Conservation (phyloP, 805 yeast species). For the Wickerhamomyces canadensis region DNA sequence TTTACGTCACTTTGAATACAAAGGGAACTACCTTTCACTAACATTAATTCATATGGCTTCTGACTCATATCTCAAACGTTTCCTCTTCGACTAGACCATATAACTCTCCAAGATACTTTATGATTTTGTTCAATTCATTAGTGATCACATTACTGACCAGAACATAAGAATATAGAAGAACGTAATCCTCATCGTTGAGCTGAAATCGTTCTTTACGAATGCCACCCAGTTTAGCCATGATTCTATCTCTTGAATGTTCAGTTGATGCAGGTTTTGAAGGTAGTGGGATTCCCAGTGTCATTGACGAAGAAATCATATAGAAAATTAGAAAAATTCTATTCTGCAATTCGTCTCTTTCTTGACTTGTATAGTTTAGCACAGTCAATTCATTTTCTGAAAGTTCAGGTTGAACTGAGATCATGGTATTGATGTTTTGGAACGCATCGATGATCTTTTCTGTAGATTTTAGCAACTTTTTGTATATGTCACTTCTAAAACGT, state of each 20-base stretch:
- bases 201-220: slow-evolving; percentile 36
- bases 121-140: slow-evolving; percentile 56
- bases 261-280: slow-evolving; percentile 77
- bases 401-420: slow-evolving; percentile 57
- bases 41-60: no score
- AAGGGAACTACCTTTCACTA: no score
- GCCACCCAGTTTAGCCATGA: slow-evolving; percentile 59
- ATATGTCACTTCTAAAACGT: slow-evolving; percentile 51
- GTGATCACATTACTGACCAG: slow-evolving; percentile 66
- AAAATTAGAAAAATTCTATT: slow-evolving; percentile 69
- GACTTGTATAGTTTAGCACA: slow-evolving; percentile 47
- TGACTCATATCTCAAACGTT: slow-evolving; percentile 17
- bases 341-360: slow-evolving; percentile 64
- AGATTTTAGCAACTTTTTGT: slow-evolving; percentile 42
- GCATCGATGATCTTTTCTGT: slow-evolving; percentile 70
- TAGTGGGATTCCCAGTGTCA: slow-evolving; percentile 69
- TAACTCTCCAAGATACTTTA: slow-evolving; percentile 47
- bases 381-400: slow-evolving; percentile 47
- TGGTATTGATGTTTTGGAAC: slow-evolving; percentile 64
- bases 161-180: slow-evolving; percentile 67
- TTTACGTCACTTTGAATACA: background rate
- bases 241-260: slow-evolving; percentile 64
- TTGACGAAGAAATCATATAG: slow-evolving; percentile 73
- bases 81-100: slow-evolving; percentile 54
- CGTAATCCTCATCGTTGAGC: slow-evolving; percentile 66